Conservation (phyloP, 176 grass and related monocot species). For the Bonia amplexicaulis region DNA sequence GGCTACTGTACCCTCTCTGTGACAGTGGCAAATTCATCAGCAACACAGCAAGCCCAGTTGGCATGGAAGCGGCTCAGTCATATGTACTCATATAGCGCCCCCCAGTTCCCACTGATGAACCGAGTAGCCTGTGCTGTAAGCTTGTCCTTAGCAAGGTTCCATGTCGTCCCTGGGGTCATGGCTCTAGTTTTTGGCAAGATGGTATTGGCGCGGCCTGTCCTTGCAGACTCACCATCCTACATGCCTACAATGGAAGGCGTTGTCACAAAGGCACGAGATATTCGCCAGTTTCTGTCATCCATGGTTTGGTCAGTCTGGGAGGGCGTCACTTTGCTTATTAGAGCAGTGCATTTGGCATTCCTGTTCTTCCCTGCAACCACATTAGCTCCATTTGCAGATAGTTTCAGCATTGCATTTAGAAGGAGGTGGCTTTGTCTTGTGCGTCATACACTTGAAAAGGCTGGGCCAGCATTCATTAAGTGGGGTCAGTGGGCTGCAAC, state of each 20-base stretch:
- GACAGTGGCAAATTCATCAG: constrained; percentile 29
- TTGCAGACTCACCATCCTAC: constrained; percentile 49
- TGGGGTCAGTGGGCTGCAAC: constrained; percentile 99
- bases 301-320: constrained; percentile 58
- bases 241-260: constrained; percentile 38
- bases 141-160: constrained; percentile 63
- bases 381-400: constrained; percentile 70
- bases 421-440: constrained; percentile 76
- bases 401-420: constrained; percentile 56
- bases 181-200: constrained; percentile 56
- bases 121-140: constrained; percentile 54
- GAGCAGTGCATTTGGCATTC: constrained; percentile 57
- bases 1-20: constrained; percentile 28
- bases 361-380: constrained; percentile 71
- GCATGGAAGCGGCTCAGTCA: constrained; percentile 54
- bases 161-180: constrained; percentile 64
- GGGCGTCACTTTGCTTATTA: constrained; percentile 59
- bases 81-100: constrained; percentile 24
- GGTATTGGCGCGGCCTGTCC: constrained; percentile 38
- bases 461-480: constrained; percentile 93
- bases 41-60: constrained; percentile 49
- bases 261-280: constrained; percentile 48
- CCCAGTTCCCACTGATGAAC: constrained; percentile 39
- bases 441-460: constrained; percentile 70
- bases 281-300: constrained; percentile 52